Evolutionary conservation across 805 yeast genomes (phyloP).

Genomic region (Cyberlindnera americana): DNA sequence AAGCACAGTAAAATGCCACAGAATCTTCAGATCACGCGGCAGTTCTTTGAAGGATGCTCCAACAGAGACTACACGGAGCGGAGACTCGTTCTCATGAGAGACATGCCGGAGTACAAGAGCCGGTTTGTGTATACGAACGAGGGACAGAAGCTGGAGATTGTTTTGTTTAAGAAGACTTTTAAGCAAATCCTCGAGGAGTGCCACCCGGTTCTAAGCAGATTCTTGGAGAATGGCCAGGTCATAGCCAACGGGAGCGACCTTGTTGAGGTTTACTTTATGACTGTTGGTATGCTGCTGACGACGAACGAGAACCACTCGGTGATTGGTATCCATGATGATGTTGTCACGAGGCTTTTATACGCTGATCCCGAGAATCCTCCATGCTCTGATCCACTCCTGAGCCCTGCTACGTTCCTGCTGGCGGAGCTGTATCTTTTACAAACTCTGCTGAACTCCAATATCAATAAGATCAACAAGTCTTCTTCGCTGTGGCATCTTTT

Average conservation of each 20-base stretch:
- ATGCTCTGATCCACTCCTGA: slow-evolving; percentile 3
- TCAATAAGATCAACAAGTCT: slow-evolving; percentile 35
- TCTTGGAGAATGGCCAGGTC: slow-evolving; percentile 11
- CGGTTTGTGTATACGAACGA: slow-evolving; percentile 10
- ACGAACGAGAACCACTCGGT: slow-evolving; percentile 36
- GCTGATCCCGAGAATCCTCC: not conserved
- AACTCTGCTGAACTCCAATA: slow-evolving; percentile 31
- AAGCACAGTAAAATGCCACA: too few species aligned
- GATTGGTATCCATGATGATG: slow-evolving; percentile 30
- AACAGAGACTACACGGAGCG: slow-evolving; percentile 7
- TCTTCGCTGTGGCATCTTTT: slow-evolving; percentile 36
- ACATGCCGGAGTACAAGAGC: slow-evolving; percentile 11
- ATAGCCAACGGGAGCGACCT: slow-evolving; percentile 6
- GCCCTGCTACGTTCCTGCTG: slow-evolving; percentile 12
- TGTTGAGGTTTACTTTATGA: slow-evolving; percentile 22
- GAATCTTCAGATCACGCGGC: slow-evolving; percentile 4
- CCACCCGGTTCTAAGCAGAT: slow-evolving; percentile 23
- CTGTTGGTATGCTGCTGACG: slow-evolving; percentile 33
- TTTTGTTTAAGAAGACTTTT: slow-evolving; percentile 32
- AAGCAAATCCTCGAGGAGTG: slow-evolving; percentile 30
- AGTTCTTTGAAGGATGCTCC: slow-evolving; percentile 12
- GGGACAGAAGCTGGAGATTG: slow-evolving; percentile 27
- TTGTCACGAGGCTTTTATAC: slow-evolving; percentile 17
- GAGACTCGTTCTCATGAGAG: slow-evolving; percentile 12
- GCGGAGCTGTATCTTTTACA: slow-evolving; percentile 22